A percentile compares a stretch with the other conserved stretches of the same genome.
Conservation (phyloP, 2,329 filamentous ascomycete genomes). For the Sordariomycetes sp. region DNA sequence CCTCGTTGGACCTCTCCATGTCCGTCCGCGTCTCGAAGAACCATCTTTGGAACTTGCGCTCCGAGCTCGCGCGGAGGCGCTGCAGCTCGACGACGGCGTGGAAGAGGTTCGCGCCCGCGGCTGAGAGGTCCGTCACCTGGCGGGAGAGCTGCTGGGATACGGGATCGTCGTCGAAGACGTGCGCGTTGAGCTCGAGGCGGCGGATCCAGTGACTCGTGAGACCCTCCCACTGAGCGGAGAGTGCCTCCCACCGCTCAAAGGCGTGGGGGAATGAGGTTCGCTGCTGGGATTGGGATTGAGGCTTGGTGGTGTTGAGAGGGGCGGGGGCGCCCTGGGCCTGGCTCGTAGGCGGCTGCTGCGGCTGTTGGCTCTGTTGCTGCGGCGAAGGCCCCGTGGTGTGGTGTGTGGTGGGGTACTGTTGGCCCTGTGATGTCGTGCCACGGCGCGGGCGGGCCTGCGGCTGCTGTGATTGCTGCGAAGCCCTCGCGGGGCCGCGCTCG, state of each 20-base stretch:
- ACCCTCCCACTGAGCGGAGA: constrained; percentile 97
- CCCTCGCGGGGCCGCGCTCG: not conserved
- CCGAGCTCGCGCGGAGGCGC: constrained; percentile 82
- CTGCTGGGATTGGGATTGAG: constrained; percentile 16
- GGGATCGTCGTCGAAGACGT: constrained; percentile 71
- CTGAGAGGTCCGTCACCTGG: constrained; percentile 94
- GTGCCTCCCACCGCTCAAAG: constrained; percentile 92
- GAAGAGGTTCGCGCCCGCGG: constrained; percentile 91
- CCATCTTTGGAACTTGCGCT: constrained; percentile 97
- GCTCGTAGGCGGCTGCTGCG: constrained; percentile 4
- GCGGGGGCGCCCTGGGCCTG: constrained; percentile 16
- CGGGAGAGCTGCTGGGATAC: constrained; percentile 79
- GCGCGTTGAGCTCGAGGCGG: constrained; percentile 77
- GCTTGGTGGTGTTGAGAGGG: not conserved
- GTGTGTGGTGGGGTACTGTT: constrained; percentile 3
- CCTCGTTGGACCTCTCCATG: constrained; percentile 72
- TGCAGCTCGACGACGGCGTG: constrained; percentile 96
- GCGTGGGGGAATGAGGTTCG: constrained; percentile 83
- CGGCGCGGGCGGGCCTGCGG: constrained; percentile 8
- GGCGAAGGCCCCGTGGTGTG: constrained; percentile 1
- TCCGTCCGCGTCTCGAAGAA: constrained; percentile 91
- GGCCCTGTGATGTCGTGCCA: constrained; percentile 6
- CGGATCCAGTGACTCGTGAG: constrained; percentile 96
- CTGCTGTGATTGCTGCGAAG: constrained; percentile 6
- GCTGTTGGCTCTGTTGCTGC: not conserved